A percentile compares a stretch with the other conserved stretches of the same genome.
Evolutionary conservation across 176 grass and related monocot genomes (phyloP).

Genomic region (Bromus sterilis): DNA sequence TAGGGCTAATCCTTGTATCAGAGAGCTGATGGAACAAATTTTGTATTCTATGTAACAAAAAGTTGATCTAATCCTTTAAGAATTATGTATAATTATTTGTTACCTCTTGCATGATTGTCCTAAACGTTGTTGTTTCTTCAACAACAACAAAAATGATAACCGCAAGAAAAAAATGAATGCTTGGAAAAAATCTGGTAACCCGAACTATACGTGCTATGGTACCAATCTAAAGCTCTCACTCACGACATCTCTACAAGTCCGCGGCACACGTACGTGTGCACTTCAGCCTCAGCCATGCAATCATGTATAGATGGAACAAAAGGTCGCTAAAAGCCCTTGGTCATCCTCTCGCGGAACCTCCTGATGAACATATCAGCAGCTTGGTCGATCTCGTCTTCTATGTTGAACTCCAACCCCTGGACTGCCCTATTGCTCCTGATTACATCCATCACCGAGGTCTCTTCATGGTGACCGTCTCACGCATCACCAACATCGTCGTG

Average conservation of each 20-base stretch:
- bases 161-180: too few species aligned
- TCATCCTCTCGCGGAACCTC: conserved; percentile 64
- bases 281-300: not conserved
- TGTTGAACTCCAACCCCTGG: conserved; percentile 48
- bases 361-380: conserved; percentile 72
- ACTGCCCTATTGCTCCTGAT: conserved; percentile 47
- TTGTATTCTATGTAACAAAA: too few species aligned
- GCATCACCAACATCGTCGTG: not conserved
- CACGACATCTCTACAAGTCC: not conserved
- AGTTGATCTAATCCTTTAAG: too few species aligned
- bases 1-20: too few species aligned
- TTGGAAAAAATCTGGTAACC: too few species aligned
- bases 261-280: too few species aligned
- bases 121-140: too few species aligned
- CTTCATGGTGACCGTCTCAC: not conserved
- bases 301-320: not conserved
- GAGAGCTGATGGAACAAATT: too few species aligned
- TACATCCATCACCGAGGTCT: conserved; percentile 49
- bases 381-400: conserved; percentile 67
- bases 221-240: not conserved
- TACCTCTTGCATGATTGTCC: too few species aligned
- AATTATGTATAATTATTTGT: too few species aligned
- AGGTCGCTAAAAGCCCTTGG: not conserved
- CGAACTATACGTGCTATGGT: not conserved
- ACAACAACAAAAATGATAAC: too few species aligned